Conservation (phyloP, 2,329 filamentous ascomycete genomes). For the Curvularia spicifera region DNA sequence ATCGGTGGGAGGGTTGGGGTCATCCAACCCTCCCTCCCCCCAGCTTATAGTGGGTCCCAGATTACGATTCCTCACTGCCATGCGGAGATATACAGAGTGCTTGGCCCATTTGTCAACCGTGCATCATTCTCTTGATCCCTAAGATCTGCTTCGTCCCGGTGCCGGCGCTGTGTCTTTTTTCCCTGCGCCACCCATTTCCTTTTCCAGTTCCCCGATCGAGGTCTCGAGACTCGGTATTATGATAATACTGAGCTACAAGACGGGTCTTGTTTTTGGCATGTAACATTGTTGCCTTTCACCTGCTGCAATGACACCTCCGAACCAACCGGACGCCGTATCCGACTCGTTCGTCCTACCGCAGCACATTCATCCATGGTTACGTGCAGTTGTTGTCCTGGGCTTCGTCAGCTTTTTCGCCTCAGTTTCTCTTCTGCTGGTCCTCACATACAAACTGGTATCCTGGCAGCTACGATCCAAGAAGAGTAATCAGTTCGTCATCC, state of each 20-base stretch:
- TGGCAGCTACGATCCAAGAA: constrained; percentile 47
- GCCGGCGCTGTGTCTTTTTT: constrained; percentile 10
- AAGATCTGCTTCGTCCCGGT: constrained; percentile 12
- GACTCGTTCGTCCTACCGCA: constrained; percentile 43
- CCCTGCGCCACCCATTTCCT: constrained; percentile 8
- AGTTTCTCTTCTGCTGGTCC: constrained; percentile 51
- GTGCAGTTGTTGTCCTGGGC: constrained; percentile 55
- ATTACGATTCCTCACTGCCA: constrained; percentile 19
- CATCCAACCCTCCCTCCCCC: constrained; percentile 8
- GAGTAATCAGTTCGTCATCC: constrained; percentile 70
- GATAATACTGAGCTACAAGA: constrained; percentile 17
- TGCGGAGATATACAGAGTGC: constrained; percentile 19
- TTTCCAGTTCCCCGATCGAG: constrained; percentile 2
- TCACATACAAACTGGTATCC: constrained; percentile 55
- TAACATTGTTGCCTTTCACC: constrained; percentile 13
- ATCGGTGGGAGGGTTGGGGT: constrained; percentile 18
- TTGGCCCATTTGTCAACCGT: constrained; percentile 15
- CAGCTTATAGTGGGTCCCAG: constrained; percentile 23
- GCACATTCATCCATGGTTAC: constrained; percentile 51
- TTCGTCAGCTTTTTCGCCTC: constrained; percentile 57
- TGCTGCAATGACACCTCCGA: constrained; percentile 30
- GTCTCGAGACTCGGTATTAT: constrained; percentile 26
- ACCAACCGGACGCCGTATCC: constrained; percentile 36
- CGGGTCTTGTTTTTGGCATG: constrained; percentile 22
- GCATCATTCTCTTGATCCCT: constrained; percentile 33